These are phyloP conservation scores for Pseudogymnoascus sp. DNA, from an alignment of 2,329 filamentous ascomycete genomes.

Conservation along the genomic window DNA sequence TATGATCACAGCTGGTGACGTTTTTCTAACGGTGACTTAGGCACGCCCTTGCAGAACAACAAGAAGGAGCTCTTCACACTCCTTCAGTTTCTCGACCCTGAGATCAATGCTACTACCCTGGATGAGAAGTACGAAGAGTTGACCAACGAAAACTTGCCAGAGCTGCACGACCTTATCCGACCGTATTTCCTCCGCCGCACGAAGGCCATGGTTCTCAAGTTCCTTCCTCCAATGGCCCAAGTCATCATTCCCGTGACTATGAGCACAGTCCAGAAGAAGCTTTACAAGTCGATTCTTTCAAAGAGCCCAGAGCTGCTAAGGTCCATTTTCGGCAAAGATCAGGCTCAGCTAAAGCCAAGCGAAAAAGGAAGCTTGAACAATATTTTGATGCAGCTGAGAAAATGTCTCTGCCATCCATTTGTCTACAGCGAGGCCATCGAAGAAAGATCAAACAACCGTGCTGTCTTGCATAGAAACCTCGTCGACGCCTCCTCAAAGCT, in stretches of 20 bases:
- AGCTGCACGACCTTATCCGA: slow-evolving; percentile 77
- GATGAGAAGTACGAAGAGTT: slow-evolving; percentile 72
- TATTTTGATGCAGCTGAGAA: slow-evolving; percentile 89
- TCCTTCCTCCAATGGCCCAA: slow-evolving; percentile 86
- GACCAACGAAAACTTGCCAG: slow-evolving; percentile 71
- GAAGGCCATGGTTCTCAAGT: slow-evolving; percentile 83
- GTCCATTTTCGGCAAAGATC: slow-evolving; percentile 68
- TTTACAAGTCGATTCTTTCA: slow-evolving; percentile 87
- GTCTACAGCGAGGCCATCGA: slow-evolving; percentile 88
- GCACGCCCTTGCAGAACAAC: slow-evolving; percentile 92
- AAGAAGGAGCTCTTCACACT: slow-evolving; percentile 91
- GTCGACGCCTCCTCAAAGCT: slow-evolving; percentile 90
- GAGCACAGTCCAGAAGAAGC: slow-evolving; percentile 85
- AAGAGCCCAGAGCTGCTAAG: slow-evolving; percentile 86
- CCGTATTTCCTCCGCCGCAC: slow-evolving; percentile 68
- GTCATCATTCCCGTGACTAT: slow-evolving; percentile 96
- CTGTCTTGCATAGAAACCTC: slow-evolving; percentile 67
- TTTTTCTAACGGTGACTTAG: slow-evolving; percentile 20
- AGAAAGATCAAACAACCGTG: slow-evolving; percentile 59
- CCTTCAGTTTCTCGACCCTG: slow-evolving; percentile 80
- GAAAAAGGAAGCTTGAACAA: slow-evolving; percentile 84
- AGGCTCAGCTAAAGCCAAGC: slow-evolving; percentile 49
- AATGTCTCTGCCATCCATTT: slow-evolving; percentile 93
- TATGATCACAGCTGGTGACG: neutral
- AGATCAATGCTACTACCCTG: slow-evolving; percentile 61